phyloP scores from a whole-genome alignment of 805 yeast species.

The Candida corydali region DNA sequence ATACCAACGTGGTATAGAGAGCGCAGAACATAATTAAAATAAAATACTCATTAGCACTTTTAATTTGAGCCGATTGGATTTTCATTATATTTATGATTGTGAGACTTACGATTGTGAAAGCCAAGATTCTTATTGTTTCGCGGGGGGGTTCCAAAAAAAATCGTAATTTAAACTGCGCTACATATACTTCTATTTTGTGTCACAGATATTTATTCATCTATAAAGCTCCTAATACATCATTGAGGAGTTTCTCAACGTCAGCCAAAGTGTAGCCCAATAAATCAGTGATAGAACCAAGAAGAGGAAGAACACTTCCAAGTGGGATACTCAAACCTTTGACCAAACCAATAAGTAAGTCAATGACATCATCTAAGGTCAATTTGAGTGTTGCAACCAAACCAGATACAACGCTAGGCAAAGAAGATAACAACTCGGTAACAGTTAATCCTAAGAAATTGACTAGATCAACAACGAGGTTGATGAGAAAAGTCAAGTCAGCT shows the following conservation, averaged over 20 bases:
- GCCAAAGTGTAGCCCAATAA: background rate
- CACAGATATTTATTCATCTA: too few species aligned
- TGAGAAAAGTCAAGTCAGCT: background rate
- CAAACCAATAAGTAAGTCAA: background rate
- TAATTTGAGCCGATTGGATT: too few species aligned
- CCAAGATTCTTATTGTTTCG: too few species aligned
- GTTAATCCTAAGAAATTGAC: background rate
- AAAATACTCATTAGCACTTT: too few species aligned
- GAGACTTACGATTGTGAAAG: too few species aligned
- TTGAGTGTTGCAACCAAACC: background rate
- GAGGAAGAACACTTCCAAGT: background rate
- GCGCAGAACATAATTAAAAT: too few species aligned
- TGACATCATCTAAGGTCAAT: background rate
- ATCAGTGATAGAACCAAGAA: background rate
- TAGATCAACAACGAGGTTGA: background rate
- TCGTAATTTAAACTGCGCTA: background rate
- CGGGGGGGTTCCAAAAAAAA: background rate
- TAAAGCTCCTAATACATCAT: background rate
- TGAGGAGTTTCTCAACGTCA: background rate
- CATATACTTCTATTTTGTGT: background rate
- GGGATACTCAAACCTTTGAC: background rate
- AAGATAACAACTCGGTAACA: background rate
- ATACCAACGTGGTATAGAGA: too few species aligned
- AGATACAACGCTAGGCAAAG: background rate
- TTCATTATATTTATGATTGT: too few species aligned